Conservation (phyloP, 2,329 filamentous ascomycete species). For the Coleophoma eucalyptorum region DNA sequence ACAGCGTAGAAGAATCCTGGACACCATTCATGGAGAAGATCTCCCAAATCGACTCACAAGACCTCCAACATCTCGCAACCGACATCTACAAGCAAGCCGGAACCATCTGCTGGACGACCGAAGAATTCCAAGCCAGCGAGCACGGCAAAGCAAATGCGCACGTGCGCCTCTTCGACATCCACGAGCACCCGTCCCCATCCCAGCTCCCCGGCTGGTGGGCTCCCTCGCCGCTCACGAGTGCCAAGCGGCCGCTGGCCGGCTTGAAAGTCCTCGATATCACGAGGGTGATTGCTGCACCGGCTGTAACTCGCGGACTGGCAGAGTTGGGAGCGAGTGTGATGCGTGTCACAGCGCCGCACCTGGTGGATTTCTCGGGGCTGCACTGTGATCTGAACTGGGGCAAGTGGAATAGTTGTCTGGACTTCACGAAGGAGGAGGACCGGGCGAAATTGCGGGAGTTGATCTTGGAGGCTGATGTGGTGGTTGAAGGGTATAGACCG, state of each 20-base stretch:
- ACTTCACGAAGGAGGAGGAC: constrained; percentile 40
- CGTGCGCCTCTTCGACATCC: constrained; percentile 35
- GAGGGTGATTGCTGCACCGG: constrained; percentile 39
- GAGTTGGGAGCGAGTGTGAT: constrained; percentile 43
- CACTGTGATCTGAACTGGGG: constrained; percentile 34
- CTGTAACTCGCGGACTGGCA: constrained; percentile 34
- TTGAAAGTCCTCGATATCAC: constrained; percentile 34
- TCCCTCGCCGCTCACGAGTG: not conserved
- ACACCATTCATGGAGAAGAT: constrained; percentile 20
- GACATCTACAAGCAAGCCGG: constrained; percentile 14
- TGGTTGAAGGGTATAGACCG: constrained; percentile 49
- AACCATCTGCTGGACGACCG: constrained; percentile 7
- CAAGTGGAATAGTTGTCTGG: constrained; percentile 41
- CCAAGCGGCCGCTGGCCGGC: constrained; percentile 14
- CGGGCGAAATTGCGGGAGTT: constrained; percentile 35
- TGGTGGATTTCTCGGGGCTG: constrained; percentile 32
- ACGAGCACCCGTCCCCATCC: constrained; percentile 12
- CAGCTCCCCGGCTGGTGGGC: constrained; percentile 9
- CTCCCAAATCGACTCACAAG: constrained; percentile 1
- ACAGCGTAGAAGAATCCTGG: constrained; percentile 26
- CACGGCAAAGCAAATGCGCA: constrained; percentile 38
- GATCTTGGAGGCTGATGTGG: constrained; percentile 45
- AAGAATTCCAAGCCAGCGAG: constrained; percentile 26
- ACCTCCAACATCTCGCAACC: constrained; percentile 6
- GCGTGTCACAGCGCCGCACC: constrained; percentile 36